Percentiles rank a stretch among this genome's conserved stretches.
Conservation (phyloP, 352 stramenopile genomes). For the Phytophthora pseudosyringae region DNA sequence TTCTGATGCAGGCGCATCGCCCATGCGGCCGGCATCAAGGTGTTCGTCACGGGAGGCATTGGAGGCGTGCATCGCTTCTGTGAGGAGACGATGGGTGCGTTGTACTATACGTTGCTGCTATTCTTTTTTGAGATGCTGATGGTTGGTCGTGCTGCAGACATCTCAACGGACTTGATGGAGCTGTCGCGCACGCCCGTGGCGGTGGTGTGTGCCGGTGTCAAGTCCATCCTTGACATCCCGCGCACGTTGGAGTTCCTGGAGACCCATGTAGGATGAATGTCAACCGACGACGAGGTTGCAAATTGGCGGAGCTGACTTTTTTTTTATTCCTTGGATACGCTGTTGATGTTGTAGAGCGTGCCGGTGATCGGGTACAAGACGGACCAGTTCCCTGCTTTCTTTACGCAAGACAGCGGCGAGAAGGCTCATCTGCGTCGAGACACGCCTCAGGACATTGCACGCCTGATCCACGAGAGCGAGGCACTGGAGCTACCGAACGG, state of each 20-base stretch:
- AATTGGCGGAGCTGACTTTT: background rate
- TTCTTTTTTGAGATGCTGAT: background rate
- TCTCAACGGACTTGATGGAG: conserved; percentile 98
- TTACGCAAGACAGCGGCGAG: conserved; percentile 93
- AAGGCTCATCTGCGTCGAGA: conserved; percentile 89
- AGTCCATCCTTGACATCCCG: conserved; percentile 98
- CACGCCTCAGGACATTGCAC: conserved; percentile 85
- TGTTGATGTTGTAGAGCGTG: conserved; percentile 79
- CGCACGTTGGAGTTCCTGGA: conserved; percentile 98
- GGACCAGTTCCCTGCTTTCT: conserved; percentile 98
- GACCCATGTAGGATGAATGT: conserved; percentile 71
- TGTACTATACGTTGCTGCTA: background rate
- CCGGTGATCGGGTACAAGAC: conserved; percentile 93
- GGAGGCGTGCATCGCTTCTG: conserved; percentile 96
- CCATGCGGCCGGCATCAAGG: conserved; percentile 93
- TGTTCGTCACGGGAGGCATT: conserved; percentile 98
- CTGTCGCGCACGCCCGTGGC: conserved; percentile 94
- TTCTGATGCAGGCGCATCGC: conserved; percentile 82
- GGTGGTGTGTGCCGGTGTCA: conserved; percentile 98
- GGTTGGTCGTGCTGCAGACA: conserved; percentile 56
- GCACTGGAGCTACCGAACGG: conserved; percentile 85
- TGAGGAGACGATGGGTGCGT: conserved; percentile 91
- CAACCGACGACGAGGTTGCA: background rate
- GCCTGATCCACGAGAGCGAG: conserved; percentile 81
- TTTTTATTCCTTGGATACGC: background rate